Base-by-base conservation (phyloP, 768 basidiomycete species). In the Leucocoprinus sp. region DNA sequence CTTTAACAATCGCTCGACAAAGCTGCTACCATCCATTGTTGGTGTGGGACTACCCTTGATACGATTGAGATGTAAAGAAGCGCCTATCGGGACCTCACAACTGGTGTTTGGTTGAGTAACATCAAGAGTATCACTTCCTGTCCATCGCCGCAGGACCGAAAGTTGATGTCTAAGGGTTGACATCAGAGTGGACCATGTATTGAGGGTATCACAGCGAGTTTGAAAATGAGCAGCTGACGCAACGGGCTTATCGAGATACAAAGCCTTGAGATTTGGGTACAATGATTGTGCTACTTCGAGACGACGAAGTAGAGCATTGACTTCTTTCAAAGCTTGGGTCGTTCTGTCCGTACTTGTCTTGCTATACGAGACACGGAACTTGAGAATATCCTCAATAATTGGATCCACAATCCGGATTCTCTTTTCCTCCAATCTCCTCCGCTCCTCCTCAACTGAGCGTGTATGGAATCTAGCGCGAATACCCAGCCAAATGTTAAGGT, bases 1-100 rank as follows among this genome's bases (percentile, higher is more conserved):
- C 61, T 98, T 97, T 48, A 96, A 73, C 19, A 97, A 68, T 22
- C 92, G 80, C 60, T 97, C 96, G 26, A 97, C 84, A 61, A 98
- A 99, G 27, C 87, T 89, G 15, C 82, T 81, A 17, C 82, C 80
- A 53, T 84, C 84, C 4, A 79, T 61, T 36, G 70, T 66, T 35
- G 45, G 52, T n/a, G 50, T 41, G n/a, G 46, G 38, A 14, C 46
- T 42, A 11, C 46, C 46, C 9, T 39, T 37, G 14, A 19, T 27
- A 31, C 39, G 27, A 18, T 36, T 27, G 11, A 39, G 33, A 15
- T 41, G 46, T 21, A 48, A n/a, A 19, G 33, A 11, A 22, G 46
- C 17, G 9, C 31, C 46, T 42, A 73, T 69, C 31, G 71, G 74
- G 23, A 68, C 59, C 47, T 88, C 85, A 9, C 76, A 72, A 43